phyloP scores from a whole-genome alignment of 2,329 filamentous ascomycete genomes.

The Diaporthe sp. region DNA sequence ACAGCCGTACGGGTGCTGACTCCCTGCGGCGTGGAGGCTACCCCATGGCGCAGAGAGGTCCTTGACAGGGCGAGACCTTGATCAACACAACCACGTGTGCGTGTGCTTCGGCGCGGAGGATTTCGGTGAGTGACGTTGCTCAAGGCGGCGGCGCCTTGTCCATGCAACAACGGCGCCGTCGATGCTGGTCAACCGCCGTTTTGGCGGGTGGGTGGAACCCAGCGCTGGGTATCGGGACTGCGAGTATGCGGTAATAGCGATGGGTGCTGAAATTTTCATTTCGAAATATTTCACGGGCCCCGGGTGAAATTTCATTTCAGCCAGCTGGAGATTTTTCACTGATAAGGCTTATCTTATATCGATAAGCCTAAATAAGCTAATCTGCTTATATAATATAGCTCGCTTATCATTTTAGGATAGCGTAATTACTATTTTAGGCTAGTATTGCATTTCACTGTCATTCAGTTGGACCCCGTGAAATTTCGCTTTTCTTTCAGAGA shows the following conservation, averaged over 20 bases:
- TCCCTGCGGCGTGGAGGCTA: slow-evolving; percentile 12
- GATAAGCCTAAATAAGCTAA: no score
- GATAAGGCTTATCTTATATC: no score
- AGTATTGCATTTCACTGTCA: no score
- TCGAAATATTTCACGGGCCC: no score
- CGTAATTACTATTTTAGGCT: no score
- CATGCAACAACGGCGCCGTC: slow-evolving; percentile 25
- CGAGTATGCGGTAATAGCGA: background rate
- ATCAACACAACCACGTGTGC: slow-evolving; percentile 33
- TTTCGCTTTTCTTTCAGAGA: no score
- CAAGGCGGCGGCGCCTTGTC: slow-evolving; percentile 17
- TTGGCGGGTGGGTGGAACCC: slow-evolving; percentile 22
- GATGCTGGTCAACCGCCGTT: slow-evolving; percentile 24
- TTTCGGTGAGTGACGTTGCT: slow-evolving; percentile 29
- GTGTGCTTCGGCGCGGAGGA: slow-evolving; percentile 29
- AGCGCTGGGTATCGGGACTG: background rate
- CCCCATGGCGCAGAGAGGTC: background rate
- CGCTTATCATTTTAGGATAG: no score
- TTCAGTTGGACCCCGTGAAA: no score
- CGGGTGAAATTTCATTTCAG: no score
- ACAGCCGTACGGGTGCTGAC: slow-evolving; percentile 10
- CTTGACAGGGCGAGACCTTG: slow-evolving; percentile 27
- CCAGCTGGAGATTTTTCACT: no score
- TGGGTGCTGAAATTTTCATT: no score
- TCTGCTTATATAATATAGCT: no score